phyloP scores from a whole-genome alignment of 2,329 filamentous ascomycete species.

The Aphanocladium album region DNA sequence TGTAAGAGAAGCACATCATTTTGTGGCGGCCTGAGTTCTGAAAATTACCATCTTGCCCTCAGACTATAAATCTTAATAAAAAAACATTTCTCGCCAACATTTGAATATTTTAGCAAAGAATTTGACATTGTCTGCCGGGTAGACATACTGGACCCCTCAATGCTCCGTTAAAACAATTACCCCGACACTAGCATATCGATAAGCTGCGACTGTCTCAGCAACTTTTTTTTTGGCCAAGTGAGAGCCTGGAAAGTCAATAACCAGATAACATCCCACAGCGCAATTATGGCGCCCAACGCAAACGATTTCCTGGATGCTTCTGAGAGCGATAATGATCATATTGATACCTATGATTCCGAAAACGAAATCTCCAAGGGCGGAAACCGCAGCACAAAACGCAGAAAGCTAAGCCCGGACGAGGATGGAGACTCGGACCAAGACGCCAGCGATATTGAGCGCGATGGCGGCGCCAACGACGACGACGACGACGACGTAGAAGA shows the following conservation, averaged over 20 bases:
- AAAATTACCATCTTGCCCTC: neutral
- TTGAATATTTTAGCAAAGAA: neutral
- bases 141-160: neutral
- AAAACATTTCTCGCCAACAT: neutral
- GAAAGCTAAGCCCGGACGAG: conserved; percentile 47
- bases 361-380: conserved; percentile 65
- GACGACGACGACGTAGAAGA: conserved; percentile 21
- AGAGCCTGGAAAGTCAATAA: neutral
- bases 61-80: too few species aligned
- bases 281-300: conserved; percentile 59
- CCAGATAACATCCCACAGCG: neutral
- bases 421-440: conserved; percentile 26
- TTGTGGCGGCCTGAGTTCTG: too few species aligned
- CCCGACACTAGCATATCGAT: conserved; percentile 11
- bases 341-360: conserved; percentile 62
- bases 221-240: conserved; percentile 4
- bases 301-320: conserved; percentile 64
- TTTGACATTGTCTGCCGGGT: neutral
- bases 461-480: conserved; percentile 20
- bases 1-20: neutral
- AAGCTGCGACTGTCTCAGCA: neutral
- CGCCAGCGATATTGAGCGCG: conserved; percentile 20
- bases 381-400: conserved; percentile 56
- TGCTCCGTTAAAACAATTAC: conserved; percentile 3
- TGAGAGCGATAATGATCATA: conserved; percentile 55